A percentile compares a stretch with the other conserved stretches of the same genome.
Evolutionary conservation across 805 yeast genomes (phyloP).

Genomic region (Gaillardinia entomophila): DNA sequence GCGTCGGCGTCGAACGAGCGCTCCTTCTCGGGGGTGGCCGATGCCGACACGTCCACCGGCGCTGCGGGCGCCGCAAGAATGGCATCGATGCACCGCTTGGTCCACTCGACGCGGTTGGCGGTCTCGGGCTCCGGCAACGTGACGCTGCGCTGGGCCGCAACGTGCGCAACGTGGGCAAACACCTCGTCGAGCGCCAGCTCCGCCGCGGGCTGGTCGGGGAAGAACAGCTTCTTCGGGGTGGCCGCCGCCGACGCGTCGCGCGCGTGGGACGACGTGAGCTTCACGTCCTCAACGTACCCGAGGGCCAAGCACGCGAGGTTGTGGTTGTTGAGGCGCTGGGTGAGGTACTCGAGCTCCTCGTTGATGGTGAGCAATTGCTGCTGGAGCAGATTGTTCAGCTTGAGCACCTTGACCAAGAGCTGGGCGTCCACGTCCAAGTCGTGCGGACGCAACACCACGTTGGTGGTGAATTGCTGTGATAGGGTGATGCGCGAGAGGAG

Average conservation of each 20-base stretch:
- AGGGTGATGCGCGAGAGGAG: constrained; percentile 23
- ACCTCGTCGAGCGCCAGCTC: constrained; percentile 35
- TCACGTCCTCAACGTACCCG: constrained; percentile 43
- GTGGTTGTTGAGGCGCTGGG: constrained; percentile 30
- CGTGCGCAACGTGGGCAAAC: constrained; percentile 41
- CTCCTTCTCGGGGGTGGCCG: constrained; percentile 6
- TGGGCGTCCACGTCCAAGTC: constrained; percentile 17
- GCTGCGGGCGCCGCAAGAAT: constrained; percentile 8
- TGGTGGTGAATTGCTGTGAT: constrained; percentile 28
- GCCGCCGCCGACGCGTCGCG: constrained; percentile 4
- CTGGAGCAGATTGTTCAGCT: constrained; percentile 27
- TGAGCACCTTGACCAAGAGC: constrained; percentile 24
- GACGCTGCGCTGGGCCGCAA: constrained; percentile 39
- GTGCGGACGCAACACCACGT: constrained; percentile 14
- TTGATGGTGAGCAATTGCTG: constrained; percentile 18
- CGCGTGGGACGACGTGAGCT: constrained; percentile 12
- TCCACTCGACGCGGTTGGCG: constrained; percentile 28
- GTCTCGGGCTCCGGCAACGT: constrained; percentile 28
- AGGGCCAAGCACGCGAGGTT: constrained; percentile 39
- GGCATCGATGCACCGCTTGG: constrained; percentile 34
- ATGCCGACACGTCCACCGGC: neutral
- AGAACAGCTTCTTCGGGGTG: constrained; percentile 3
- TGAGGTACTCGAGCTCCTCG: constrained; percentile 23
- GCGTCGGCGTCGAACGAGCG: constrained; percentile 20
- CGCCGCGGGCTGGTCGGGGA: constrained; percentile 1